Evolutionary conservation across 352 stramenopile genomes (phyloP).

Genomic region (Phytophthora hybrid): DNA sequence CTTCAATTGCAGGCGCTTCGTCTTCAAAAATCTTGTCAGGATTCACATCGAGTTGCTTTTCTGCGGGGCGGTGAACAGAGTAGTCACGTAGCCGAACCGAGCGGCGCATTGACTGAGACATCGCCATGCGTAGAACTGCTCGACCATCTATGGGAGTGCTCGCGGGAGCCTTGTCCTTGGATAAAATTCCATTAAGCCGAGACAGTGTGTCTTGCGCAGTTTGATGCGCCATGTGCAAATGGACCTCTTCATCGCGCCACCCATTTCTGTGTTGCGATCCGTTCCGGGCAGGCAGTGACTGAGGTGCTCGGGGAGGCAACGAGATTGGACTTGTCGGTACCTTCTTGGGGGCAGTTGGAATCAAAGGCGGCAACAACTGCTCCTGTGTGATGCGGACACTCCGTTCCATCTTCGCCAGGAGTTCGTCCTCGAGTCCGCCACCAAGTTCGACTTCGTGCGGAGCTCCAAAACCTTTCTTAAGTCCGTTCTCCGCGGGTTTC

Average conservation of each 20-base stretch:
- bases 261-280: slow-evolving; percentile 18
- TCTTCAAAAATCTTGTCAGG: slow-evolving; percentile 78
- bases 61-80: slow-evolving; percentile 43
- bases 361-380: slow-evolving; percentile 26
- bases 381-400: slow-evolving; percentile 42
- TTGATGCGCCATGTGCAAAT: slow-evolving; percentile 62
- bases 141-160: slow-evolving; percentile 39
- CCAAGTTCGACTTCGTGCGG: slow-evolving; percentile 42
- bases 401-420: slow-evolving; percentile 46
- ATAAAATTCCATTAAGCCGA: slow-evolving; percentile 67
- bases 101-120: slow-evolving; percentile 72
- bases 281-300: slow-evolving; percentile 34
- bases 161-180: slow-evolving; percentile 40
- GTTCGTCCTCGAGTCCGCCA: slow-evolving; percentile 35
- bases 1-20: slow-evolving; percentile 24
- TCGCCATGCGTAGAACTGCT: slow-evolving; percentile 42
- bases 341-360: slow-evolving; percentile 7
- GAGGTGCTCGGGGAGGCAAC: slow-evolving; percentile 35
- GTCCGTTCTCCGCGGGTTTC: slow-evolving; percentile 18
- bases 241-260: slow-evolving; percentile 65
- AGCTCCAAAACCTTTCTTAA: slow-evolving; percentile 32
- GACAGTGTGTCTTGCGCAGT: slow-evolving; percentile 73
- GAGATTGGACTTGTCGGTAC: slow-evolving; percentile 64
- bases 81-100: slow-evolving; percentile 70
- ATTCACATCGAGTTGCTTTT: slow-evolving; percentile 61